Base-by-base conservation (phyloP, 1,139 yeast genomes). In the Blastobotrys illinoisensis region DNA sequence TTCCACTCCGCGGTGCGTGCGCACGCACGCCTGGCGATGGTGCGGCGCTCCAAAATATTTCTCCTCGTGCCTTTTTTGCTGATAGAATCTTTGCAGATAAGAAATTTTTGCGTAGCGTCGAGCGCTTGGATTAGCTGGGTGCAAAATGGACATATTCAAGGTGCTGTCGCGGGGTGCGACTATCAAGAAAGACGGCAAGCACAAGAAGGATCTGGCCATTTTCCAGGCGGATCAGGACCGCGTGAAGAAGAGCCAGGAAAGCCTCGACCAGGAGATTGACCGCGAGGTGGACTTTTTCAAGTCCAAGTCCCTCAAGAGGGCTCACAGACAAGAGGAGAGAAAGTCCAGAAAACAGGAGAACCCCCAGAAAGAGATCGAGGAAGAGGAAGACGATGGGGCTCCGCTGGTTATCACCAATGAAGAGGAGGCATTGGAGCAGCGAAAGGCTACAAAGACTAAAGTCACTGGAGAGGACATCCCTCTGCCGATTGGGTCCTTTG, bases 91-190 rank as follows among this genome's bases (percentile, higher is more conserved):
- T 46, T 45, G 13, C 14, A 18, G 24, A 19, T 16, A 9, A 6
- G 20, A 40, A 9, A 19, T 16, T 18, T 44, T 19, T 44, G 16
- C 23, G 23, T 21, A 16, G 46, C 16, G 11, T 18, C 18, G 46
- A 18, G 32, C 13, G 32, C 3, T 26, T 26, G 24, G 24, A 23
- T 26, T 11, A 9, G 23, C 44, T 2, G 48, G 13, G 28, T 21
- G 11, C 4, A 14, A 16, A 13, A 14, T 93, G 99, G 99, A 93
- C 74, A 86, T 91, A 60, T 91, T 93, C 69, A 78, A 89, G 64
- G 83, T 93, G 3, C 78, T 93, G 51, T 78, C 90, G 1, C 77
- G 97, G 67, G 98, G 98, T 19, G 96, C 97, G 0, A 78, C 83
- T 20, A 74, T 91, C 53, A 83, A 82, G 67, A 83, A 83, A 67